phyloP scores from a whole-genome alignment of 108 stramenopile genomes.

The Discostella pseudostelligera region DNA sequence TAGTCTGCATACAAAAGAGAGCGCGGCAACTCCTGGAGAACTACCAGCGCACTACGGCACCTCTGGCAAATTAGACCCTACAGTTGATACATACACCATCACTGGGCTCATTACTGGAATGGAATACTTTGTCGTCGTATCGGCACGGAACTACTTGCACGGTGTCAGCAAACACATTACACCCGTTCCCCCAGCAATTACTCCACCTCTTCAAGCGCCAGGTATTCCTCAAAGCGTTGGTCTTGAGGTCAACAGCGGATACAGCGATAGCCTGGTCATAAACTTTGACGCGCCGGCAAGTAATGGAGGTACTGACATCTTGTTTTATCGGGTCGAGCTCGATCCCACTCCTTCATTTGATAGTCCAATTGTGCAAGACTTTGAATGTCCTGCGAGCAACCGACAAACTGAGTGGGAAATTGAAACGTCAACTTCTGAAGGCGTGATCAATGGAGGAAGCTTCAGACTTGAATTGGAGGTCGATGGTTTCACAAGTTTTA shows the following conservation, averaged over 20 bases:
- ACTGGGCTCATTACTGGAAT: slow-evolving; percentile 59
- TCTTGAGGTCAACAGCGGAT: slow-evolving; percentile 62
- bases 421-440: slow-evolving; percentile 33
- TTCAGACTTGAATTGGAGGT: slow-evolving; percentile 57
- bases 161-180: slow-evolving; percentile 57
- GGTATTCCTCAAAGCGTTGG: slow-evolving; percentile 54
- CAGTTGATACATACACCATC: slow-evolving; percentile 53
- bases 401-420: slow-evolving; percentile 66
- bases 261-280: slow-evolving; percentile 58
- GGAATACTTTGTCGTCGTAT: slow-evolving; percentile 68
- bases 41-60: slow-evolving; percentile 57
- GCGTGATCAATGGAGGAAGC: slow-evolving; percentile 52
- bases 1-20: slow-evolving; percentile 35
- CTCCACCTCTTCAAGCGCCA: slow-evolving; percentile 67
- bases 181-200: slow-evolving; percentile 34
- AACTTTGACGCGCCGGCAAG: slow-evolving; percentile 54
- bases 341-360: slow-evolving; percentile 76
- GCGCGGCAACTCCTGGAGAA: slow-evolving; percentile 59
- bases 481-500: slow-evolving; percentile 43
- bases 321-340: slow-evolving; percentile 76
- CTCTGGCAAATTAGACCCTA: slow-evolving; percentile 42
- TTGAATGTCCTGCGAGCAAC: slow-evolving; percentile 67
- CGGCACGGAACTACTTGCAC: slow-evolving; percentile 63
- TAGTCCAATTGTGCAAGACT: slow-evolving; percentile 63
- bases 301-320: slow-evolving; percentile 66